phyloP scores from a whole-genome alignment of 129 eudicot species.

The Dittrichia graveolens region DNA sequence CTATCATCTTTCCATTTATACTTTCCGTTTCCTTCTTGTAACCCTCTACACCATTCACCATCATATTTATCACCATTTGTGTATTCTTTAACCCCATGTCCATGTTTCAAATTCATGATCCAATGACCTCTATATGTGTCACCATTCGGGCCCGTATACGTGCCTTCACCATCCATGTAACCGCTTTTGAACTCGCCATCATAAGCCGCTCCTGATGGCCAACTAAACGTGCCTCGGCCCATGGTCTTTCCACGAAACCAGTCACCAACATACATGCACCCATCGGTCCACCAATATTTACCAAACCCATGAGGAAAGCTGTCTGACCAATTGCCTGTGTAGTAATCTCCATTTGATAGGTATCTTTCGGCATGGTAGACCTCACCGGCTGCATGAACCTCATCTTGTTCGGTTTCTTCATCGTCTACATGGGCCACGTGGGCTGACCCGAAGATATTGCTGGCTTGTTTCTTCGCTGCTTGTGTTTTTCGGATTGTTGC shows the following conservation, averaged over 20 bases:
- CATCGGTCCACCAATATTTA: conserved; percentile 95
- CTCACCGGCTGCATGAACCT: conserved; percentile 50
- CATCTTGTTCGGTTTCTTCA: conserved; percentile 39
- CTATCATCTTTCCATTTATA: conserved; percentile 77
- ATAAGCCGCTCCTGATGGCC: conserved; percentile 92
- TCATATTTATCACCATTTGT: conserved; percentile 75
- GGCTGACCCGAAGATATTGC: conserved; percentile 73
- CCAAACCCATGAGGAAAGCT: conserved; percentile 88
- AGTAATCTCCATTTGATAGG: conserved; percentile 85
- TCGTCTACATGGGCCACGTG: conserved; percentile 49
- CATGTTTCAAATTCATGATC: conserved; percentile 84
- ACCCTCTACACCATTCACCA: conserved; percentile 86
- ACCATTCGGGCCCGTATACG: conserved; percentile 71
- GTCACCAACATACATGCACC: conserved; percentile 91
- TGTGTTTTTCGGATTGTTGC: conserved; percentile 90
- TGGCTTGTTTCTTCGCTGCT: conserved; percentile 80
- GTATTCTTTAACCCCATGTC: conserved; percentile 61
- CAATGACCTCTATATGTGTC: conserved; percentile 72
- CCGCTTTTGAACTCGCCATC: conserved; percentile 93
- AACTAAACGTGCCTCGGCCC: conserved; percentile 81
- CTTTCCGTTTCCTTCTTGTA: conserved; percentile 82
- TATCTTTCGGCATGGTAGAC: conserved; percentile 64
- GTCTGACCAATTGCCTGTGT: conserved; percentile 74
- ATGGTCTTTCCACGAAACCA: conserved; percentile 80
- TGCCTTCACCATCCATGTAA: conserved; percentile 87